Evolutionary conservation across 2,329 filamentous ascomycete genomes (phyloP), one percentile per base, ranked within the genome.

Genomic region (Aspergillus flavus): DNA sequence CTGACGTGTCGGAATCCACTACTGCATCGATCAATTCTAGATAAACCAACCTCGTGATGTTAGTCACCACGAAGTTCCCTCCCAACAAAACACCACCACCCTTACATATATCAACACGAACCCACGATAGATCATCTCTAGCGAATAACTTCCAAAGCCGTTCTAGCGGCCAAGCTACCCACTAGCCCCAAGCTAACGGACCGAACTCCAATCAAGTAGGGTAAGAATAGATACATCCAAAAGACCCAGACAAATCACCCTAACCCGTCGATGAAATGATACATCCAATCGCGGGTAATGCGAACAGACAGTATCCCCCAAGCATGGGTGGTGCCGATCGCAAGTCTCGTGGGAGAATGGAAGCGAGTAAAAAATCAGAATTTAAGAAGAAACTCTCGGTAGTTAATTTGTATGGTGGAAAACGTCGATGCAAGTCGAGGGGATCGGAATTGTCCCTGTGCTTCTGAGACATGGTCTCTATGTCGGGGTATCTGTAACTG

Each of bases 1-100:
- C 52, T 55, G 52, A 55, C 32, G 11, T 55, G n/a, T 55, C 52
- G n/a, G 19, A 39, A 54, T 54, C 52, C 30, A 39, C 21, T 55
- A 39, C 30, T 55, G 48, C 48, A 52, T 34, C 4, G 48, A 52
- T 52, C 48, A 52, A 41, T 55, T 39, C 21, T 36, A 55, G 52
- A 55, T 52, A 32, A 12, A 16, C 19, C 36, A 14, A 4, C 30
- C 52, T 55, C 52, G 52, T 55, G 52, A 55, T 55, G 12, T 39
- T 4, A 39, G 7, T 39, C 30, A 55, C 34, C 32, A 55, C n/a
- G 32, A 32, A 21, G 16, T 10, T n/a, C 16, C 5, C 23, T 19
- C 45, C 45, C 21, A 48, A 48, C 21, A 19, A 48, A 48, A n/a
- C 3, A 16, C 3, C 14, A 16, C 16, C 19, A 9, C 39, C 45